Evolutionary conservation across 768 basidiomycete species (phyloP).

Genomic region (Rhizopogon salebrosus): DNA sequence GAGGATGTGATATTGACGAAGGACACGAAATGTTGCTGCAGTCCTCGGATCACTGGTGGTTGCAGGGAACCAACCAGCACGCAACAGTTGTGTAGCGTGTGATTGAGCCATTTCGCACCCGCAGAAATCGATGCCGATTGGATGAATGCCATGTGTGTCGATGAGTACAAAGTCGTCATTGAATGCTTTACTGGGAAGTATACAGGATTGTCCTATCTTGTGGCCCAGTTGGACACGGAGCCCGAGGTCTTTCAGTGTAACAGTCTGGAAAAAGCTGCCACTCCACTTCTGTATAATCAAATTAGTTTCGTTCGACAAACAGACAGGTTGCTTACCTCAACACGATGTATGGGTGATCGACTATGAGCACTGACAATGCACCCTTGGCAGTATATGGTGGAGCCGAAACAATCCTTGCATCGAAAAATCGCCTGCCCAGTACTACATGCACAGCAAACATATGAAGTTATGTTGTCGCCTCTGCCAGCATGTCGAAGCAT

Average conservation of each 20-base stretch:
- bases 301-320: no score
- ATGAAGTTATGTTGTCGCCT: not conserved
- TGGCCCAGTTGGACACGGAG: constrained; percentile 19
- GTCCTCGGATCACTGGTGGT: constrained; percentile 23
- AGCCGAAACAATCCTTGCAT: constrained; percentile 9
- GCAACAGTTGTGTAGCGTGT: constrained; percentile 29
- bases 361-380: constrained; percentile 10
- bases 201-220: constrained; percentile 8
- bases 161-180: constrained; percentile 14
- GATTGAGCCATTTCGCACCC: constrained; percentile 19
- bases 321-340: constrained; percentile 13
- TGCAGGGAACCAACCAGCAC: constrained; percentile 25
- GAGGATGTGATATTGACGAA: constrained; percentile 27
- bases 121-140: constrained; percentile 25
- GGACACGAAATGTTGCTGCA: constrained; percentile 24
- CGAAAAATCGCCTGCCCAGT: not conserved
- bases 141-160: constrained; percentile 21
- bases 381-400: not conserved
- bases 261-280: constrained; percentile 9
- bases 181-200: not conserved
- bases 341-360: constrained; percentile 9
- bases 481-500: constrained; percentile 9
- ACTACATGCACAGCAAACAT: not conserved
- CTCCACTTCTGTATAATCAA: constrained; percentile 13
- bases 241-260: constrained; percentile 12